Evolutionary conservation across 148 eudicot species (phyloP).

Genomic region (Heliamphora exappendiculata): DNA sequence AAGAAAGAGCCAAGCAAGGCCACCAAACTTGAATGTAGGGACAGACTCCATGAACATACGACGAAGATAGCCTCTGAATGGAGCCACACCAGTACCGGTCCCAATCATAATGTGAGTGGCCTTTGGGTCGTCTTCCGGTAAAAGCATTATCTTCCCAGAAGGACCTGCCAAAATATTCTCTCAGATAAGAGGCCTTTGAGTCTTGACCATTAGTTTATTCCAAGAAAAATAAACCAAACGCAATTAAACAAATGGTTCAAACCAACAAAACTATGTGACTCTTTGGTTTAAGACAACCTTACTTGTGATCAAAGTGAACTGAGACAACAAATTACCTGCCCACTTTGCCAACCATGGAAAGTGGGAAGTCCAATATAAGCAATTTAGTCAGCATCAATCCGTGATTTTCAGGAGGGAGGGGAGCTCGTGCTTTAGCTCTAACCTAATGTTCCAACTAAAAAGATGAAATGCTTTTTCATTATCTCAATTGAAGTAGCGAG

Average conservation of each 20-base stretch:
- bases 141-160: slow-evolving; percentile 89
- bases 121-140: slow-evolving; percentile 74
- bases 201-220: not conserved
- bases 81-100: slow-evolving; percentile 97
- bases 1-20: slow-evolving; percentile 93
- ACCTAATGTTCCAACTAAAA: no score
- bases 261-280: not conserved
- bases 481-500: no score
- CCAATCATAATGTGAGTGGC: slow-evolving; percentile 96
- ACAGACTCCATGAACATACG: slow-evolving; percentile 94
- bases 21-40: slow-evolving; percentile 64
- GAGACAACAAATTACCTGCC: no score
- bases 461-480: no score
- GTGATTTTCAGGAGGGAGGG: not conserved
- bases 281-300: not conserved
- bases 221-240: not conserved
- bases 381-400: not conserved
- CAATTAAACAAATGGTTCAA: not conserved
- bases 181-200: not conserved
- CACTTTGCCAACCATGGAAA: not conserved
- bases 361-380: not conserved
- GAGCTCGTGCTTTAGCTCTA: not conserved
- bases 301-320: not conserved
- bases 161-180: slow-evolving; percentile 53
- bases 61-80: slow-evolving; percentile 85